A percentile compares a stretch with the other conserved stretches of the same genome.
phyloP scores from a whole-genome alignment of 129 eudicot genomes.

The Escallonia herrerae region DNA sequence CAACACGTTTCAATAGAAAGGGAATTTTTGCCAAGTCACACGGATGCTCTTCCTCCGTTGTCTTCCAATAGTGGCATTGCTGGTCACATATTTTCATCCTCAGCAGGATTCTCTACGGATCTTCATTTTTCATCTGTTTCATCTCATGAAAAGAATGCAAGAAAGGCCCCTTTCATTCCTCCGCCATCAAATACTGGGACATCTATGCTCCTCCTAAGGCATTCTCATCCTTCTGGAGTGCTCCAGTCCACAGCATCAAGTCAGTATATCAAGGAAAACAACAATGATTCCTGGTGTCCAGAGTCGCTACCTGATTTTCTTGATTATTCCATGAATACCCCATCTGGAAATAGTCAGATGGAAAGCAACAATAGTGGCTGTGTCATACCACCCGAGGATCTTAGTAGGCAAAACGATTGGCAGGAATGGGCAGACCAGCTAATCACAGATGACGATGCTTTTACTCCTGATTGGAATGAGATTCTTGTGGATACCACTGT shows the following conservation, averaged over 20 bases:
- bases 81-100: conserved; percentile 69
- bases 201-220: conserved; percentile 19
- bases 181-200: conserved; percentile 34
- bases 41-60: conserved; percentile 32
- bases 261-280: conserved; percentile 42
- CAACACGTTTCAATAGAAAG: conserved; percentile 27
- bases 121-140: conserved; percentile 65
- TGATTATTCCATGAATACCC: conserved; percentile 42
- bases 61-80: conserved; percentile 58
- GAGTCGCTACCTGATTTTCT: conserved; percentile 55
- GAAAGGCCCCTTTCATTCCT: conserved; percentile 44
- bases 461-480: conserved; percentile 75
- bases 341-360: conserved; percentile 34
- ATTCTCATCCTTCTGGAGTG: conserved; percentile 30
- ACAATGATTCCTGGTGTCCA: conserved; percentile 47
- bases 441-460: conserved; percentile 61
- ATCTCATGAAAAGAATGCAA: conserved; percentile 43
- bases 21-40: conserved; percentile 25
- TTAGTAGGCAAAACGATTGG: conserved; percentile 66
- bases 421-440: conserved; percentile 86
- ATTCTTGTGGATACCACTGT: conserved; percentile 52
- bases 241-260: conserved; percentile 60
- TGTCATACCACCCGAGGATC: conserved; percentile 46
- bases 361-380: conserved; percentile 27
- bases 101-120: conserved; percentile 62